These are phyloP conservation scores for Sclerotinia trifoliorum DNA, from an alignment of 2,329 filamentous ascomycete species.

Conservation along the genomic window DNA sequence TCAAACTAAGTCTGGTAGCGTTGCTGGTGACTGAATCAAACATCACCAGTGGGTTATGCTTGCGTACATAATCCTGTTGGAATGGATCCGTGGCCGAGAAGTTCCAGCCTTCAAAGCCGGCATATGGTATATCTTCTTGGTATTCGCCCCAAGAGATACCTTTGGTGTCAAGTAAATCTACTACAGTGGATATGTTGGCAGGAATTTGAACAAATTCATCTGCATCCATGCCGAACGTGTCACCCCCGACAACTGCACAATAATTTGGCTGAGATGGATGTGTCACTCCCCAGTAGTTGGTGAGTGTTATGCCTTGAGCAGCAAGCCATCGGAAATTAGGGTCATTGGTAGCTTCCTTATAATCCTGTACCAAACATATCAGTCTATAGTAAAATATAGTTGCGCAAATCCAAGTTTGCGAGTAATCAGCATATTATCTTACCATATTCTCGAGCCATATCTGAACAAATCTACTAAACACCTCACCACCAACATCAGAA, in stretches of 20 bases:
- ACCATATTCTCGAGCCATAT: constrained; percentile 61
- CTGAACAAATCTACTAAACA: constrained; percentile 58
- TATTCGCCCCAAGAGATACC: constrained; percentile 52
- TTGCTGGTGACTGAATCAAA: constrained; percentile 54
- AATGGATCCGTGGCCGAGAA: constrained; percentile 54
- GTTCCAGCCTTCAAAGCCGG: constrained; percentile 47
- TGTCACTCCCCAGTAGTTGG: constrained; percentile 53
- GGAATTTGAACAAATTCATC: constrained; percentile 51
- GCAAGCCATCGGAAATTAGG: constrained; percentile 50
- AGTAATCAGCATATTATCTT: not conserved
- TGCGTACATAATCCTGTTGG: constrained; percentile 62
- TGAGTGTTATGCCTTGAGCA: constrained; percentile 54
- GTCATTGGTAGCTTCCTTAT: constrained; percentile 37
- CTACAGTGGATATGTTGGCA: constrained; percentile 47
- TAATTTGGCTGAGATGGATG: constrained; percentile 65
- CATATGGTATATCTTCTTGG: constrained; percentile 53
- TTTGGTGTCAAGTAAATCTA: constrained; percentile 49
- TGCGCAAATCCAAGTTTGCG: not conserved
- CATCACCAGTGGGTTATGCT: constrained; percentile 56
- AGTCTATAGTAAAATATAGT: not conserved
- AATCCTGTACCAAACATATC: constrained; percentile 14
- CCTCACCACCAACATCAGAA: constrained; percentile 51
- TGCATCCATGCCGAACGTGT: constrained; percentile 55
- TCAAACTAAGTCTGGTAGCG: constrained; percentile 51
- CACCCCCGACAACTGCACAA: constrained; percentile 55